Conservation (phyloP, 2,329 filamentous ascomycete genomes). For the Botryosphaeria dothidea region DNA sequence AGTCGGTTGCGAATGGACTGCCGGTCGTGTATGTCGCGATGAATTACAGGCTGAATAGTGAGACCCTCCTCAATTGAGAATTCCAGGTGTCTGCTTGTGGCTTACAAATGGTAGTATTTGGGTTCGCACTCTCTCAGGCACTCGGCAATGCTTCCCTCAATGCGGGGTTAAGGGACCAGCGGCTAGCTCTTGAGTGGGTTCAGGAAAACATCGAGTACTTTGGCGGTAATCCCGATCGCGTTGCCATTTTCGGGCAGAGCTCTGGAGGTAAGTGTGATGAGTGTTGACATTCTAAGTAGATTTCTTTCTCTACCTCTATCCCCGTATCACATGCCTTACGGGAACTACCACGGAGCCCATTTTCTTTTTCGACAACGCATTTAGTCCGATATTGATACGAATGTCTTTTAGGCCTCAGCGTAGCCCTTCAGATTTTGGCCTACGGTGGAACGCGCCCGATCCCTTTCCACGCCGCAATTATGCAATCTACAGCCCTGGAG, state of each 20-base stretch:
- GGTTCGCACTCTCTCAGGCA: slow-evolving; percentile 37
- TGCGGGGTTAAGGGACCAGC: slow-evolving; percentile 40
- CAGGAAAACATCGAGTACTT: slow-evolving; percentile 38
- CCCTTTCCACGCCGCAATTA: slow-evolving; percentile 37
- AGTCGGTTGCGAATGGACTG: slow-evolving; percentile 47
- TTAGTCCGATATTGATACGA: neutral
- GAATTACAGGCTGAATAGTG: slow-evolving; percentile 38
- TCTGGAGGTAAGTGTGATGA: slow-evolving; percentile 27
- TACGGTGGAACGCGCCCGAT: slow-evolving; percentile 33
- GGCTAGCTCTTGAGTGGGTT: slow-evolving; percentile 42
- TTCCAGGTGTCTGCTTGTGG: neutral
- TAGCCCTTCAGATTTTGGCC: slow-evolving; percentile 36
- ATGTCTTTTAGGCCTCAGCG: slow-evolving; percentile 25
- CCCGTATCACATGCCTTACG: neutral
- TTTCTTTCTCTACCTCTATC: neutral
- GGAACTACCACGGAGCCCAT: neutral
- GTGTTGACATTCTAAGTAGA: slow-evolving; percentile 16
- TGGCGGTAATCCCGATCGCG: slow-evolving; percentile 35
- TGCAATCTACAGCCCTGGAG: slow-evolving; percentile 52
- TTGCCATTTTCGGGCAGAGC: slow-evolving; percentile 44
- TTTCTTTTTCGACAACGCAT: no score
- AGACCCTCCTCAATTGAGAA: neutral
- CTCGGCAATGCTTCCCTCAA: slow-evolving; percentile 38
- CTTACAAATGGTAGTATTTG: slow-evolving; percentile 30
- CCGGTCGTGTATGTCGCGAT: slow-evolving; percentile 40